phyloP scores from a whole-genome alignment of 2,329 filamentous ascomycete species.

The Fusarium tanahbumbuense region DNA sequence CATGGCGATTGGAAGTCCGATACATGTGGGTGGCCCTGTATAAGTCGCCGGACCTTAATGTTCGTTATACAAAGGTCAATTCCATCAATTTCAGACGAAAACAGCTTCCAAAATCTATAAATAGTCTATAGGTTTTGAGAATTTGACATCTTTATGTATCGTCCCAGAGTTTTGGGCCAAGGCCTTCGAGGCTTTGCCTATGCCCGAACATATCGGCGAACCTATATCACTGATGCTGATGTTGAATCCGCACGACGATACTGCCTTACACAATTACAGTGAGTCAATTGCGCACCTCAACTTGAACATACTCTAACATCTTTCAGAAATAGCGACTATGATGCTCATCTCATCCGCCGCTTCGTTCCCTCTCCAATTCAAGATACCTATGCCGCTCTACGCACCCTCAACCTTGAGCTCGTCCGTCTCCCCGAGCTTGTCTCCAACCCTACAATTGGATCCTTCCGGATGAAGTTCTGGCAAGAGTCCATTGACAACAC shows the following conservation, averaged over 20 bases:
- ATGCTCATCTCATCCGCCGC: conserved; percentile 85
- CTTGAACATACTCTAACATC: conserved; percentile 14
- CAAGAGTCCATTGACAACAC: conserved; percentile 83
- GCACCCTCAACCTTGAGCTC: conserved; percentile 92
- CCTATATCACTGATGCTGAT: conserved; percentile 63
- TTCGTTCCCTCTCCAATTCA: conserved; percentile 81
- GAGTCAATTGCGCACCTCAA: conserved; percentile 17
- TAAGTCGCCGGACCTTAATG: conserved; percentile 27
- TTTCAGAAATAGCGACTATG: conserved; percentile 83
- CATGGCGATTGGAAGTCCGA: conserved; percentile 42
- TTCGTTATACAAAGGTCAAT: conserved; percentile 23
- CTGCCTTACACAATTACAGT: conserved; percentile 66
- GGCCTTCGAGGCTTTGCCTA: conserved; percentile 53
- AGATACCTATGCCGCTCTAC: conserved; percentile 89
- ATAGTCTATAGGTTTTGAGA: not conserved
- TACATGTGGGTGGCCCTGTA: conserved; percentile 39
- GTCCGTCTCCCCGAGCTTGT: conserved; percentile 90
- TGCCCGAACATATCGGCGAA: conserved; percentile 50
- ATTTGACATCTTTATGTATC: conserved; percentile 53
- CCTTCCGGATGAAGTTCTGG: conserved; percentile 96
- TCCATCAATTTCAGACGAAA: conserved; percentile 3
- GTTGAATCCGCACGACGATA: conserved; percentile 65
- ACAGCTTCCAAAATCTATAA: not conserved
- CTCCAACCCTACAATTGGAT: conserved; percentile 85
- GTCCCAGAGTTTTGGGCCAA: conserved; percentile 51